phyloP scores from a whole-genome alignment of 73 alveolate genomes.

The Loxodes magnus region DNA sequence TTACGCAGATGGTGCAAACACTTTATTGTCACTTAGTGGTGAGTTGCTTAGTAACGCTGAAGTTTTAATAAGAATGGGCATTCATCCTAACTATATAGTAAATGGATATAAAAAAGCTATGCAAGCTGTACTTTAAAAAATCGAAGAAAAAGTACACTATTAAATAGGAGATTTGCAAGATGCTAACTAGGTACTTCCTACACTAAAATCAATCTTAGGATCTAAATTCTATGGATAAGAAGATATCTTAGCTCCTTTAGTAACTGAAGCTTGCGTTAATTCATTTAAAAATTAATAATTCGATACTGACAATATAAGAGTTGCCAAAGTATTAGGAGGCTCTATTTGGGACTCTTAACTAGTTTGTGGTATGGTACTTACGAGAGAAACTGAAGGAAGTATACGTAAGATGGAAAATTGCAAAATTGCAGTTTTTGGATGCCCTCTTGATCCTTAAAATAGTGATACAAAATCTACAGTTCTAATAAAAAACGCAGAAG shows the following conservation, averaged over 20 bases:
- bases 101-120: conserved; percentile 94
- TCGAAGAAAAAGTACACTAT: too few relatives aligned
- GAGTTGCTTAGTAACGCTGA: conserved; percentile 92
- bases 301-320: conserved; percentile 90
- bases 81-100: too few relatives aligned
- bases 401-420: conserved; percentile 76
- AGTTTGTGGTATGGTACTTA: conserved; percentile 86
- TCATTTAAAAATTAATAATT: conserved; percentile 31
- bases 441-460: conserved; percentile 85
- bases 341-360: conserved; percentile 72
- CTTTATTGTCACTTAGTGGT: conserved; percentile 86
- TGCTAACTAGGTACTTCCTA: too few relatives aligned
- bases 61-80: too few relatives aligned
- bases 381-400: conserved; percentile 83
- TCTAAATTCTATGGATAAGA: too few relatives aligned
- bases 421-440: conserved; percentile 88
- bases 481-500: conserved; percentile 90
- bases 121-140: too few relatives aligned
- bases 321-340: conserved; percentile 90
- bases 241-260: conserved; percentile 60
- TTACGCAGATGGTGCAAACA: conserved; percentile 93
- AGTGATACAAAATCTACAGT: conserved; percentile 97
- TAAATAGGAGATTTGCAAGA: too few relatives aligned
- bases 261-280: conserved; percentile 66
- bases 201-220: too few relatives aligned